Evolutionary conservation across 2,329 filamentous ascomycete genomes (phyloP), one percentile per base, ranked within the genome.

Genomic region (Sporothrix variecibatus): DNA sequence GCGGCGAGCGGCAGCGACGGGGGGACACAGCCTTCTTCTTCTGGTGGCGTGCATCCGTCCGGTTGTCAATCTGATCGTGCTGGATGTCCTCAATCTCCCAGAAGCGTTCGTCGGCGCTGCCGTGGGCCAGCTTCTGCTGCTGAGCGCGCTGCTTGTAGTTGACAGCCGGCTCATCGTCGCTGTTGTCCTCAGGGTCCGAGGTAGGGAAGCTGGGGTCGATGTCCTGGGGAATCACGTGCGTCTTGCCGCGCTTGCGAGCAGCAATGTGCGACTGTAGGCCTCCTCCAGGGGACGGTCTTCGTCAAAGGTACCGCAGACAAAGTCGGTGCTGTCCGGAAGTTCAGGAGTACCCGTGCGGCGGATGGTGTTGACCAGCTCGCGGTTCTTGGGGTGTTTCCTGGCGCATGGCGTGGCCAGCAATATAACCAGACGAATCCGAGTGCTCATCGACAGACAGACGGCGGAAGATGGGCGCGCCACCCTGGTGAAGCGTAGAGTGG

Each of bases 121-220:
- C 90, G 72, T 75, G 62, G 9, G 31, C 56, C 38, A 75, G 73
- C 31, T 73, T 43, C 3, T 46, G 62, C 23, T 67, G 62, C n/a
- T 67, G 62, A 12, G 62, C 38, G 5, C 43, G 51, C 0, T 73
- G 31, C 70, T 75, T 75, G 71, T 71, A 62, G 9, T 62, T 71
- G 28, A 20, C n/a, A n/a, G n/a, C 62, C 81, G 82, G 88, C 72
- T 93, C 91, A 56, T 93, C 90, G 51, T 94, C 93, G 65, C 93
- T 93, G 38, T 95, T 92, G 77, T 94, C 91, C 78, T 99, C 96
- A 0, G 92, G 93, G 78, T 98, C 96, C 0, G 95, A 97, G 0
- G 94, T 95, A 0, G 96, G 96, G 81, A 99, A 99, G 80, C 95
- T 98, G 0, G 96, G 96, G 80, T 99, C 96, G 75, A 98, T 97